Percentiles rank a stretch among this genome's conserved stretches.
These are phyloP conservation scores for Tetrahymena elliotti DNA, from an alignment of 73 alveolate species.

Conservation along the genomic window DNA sequence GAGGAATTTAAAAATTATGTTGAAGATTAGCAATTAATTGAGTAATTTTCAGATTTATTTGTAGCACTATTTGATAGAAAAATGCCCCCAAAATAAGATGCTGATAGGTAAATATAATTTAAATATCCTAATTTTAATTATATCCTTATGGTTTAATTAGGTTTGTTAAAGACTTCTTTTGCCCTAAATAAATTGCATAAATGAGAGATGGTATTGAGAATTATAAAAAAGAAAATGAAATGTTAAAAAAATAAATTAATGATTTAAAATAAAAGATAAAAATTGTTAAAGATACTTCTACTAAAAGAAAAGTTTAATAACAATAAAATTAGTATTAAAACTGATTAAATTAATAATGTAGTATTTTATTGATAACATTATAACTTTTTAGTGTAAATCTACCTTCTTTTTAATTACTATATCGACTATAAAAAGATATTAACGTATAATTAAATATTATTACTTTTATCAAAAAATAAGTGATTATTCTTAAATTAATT, in stretches of 20 bases:
- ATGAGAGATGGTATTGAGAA: background rate
- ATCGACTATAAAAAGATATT: too few relatives aligned
- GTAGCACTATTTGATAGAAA: background rate
- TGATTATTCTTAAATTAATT: too few relatives aligned
- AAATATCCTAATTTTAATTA: background rate
- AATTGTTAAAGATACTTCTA: background rate
- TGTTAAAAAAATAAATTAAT: background rate
- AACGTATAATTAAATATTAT: too few relatives aligned
- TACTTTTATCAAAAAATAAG: too few relatives aligned
- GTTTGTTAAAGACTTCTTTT: background rate
- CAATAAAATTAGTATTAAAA: background rate
- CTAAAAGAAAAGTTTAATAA: background rate
- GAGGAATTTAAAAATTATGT: background rate
- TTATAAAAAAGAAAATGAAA: background rate
- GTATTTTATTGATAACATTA: background rate
- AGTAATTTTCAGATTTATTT: background rate
- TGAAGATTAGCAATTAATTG: background rate
- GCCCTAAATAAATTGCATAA: background rate
- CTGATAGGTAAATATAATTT: background rate
- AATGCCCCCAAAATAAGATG: background rate
- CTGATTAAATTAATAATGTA: background rate
- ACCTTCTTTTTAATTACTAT: too few relatives aligned
- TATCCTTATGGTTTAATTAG: background rate
- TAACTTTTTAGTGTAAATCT: too few relatives aligned
- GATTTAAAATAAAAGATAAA: background rate